Evolutionary conservation across 2,329 filamentous ascomycete genomes (phyloP).

Genomic region (Aspergillus ruber): DNA sequence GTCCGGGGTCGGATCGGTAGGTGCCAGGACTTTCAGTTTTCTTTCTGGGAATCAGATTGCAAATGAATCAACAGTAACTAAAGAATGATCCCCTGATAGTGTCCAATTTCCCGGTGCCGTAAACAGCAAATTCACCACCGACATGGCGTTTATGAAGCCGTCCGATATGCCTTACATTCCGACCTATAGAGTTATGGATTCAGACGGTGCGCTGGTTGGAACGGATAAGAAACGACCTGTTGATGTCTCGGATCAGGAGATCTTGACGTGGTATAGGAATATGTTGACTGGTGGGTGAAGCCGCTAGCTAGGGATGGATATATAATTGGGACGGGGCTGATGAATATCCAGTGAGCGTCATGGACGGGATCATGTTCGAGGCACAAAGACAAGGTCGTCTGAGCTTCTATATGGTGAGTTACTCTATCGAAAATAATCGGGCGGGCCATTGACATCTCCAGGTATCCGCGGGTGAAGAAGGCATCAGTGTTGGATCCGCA

Average conservation of each 20-base stretch:
- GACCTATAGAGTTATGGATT: conserved; percentile 87
- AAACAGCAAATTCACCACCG: conserved; percentile 83
- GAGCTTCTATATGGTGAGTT: conserved; percentile 86
- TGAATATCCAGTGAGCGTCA: conserved; percentile 58
- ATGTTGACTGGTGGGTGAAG: conserved; percentile 51
- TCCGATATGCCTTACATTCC: conserved; percentile 68
- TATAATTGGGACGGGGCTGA: conserved; percentile 7
- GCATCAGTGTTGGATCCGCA: conserved; percentile 81
- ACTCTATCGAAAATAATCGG: conserved; percentile 5
- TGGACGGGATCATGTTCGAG: conserved; percentile 98
- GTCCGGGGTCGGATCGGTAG: conserved; percentile 55
- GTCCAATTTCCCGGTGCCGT: conserved; percentile 84
- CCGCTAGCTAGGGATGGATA: not conserved
- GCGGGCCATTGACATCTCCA: conserved; percentile 13
- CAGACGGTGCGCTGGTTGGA: conserved; percentile 79
- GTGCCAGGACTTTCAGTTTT: conserved; percentile 10
- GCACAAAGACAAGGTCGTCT: conserved; percentile 90
- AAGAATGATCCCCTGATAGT: conserved; percentile 28
- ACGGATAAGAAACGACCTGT: conserved; percentile 55
- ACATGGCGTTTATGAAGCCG: conserved; percentile 70
- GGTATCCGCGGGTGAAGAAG: conserved; percentile 84
- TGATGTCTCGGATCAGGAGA: conserved; percentile 59
- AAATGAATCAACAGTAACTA: conserved; percentile 1
- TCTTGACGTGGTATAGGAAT: conserved; percentile 55
- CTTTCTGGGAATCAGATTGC: not conserved